Evolutionary conservation across 225 moss, liverwort and hornwort genomes (phyloP).

Genomic region (Bryoerythrophyllum caledonicum): DNA sequence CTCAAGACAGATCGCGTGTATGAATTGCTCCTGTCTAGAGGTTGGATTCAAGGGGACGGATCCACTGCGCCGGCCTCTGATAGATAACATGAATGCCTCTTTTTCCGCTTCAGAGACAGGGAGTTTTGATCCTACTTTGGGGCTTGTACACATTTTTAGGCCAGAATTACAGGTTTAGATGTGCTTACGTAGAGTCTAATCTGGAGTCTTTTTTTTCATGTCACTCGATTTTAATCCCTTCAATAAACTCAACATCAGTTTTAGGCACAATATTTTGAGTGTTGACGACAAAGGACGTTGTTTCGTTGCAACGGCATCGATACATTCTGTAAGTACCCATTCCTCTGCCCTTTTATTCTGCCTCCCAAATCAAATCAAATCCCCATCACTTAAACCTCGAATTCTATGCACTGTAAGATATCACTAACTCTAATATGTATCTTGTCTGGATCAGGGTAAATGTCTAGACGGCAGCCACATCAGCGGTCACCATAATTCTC

Average conservation of each 20-base stretch:
- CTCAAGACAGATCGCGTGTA: conserved; percentile 95
- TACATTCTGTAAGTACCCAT: neutral
- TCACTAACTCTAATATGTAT: neutral
- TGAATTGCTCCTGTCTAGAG: conserved; percentile 78
- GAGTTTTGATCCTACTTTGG: conserved; percentile 40
- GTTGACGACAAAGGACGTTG: neutral
- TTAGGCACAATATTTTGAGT: neutral
- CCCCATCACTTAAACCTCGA: too few relatives aligned
- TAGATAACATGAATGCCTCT: conserved; percentile 45
- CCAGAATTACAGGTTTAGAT: conserved; percentile 27
- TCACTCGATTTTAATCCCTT: conserved; percentile 30
- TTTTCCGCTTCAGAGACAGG: conserved; percentile 26
- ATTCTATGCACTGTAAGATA: neutral
- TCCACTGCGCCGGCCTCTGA: conserved; percentile 34
- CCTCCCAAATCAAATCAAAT: conserved; percentile 21
- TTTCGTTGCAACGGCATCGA: neutral
- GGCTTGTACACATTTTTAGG: conserved; percentile 41
- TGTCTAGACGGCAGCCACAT: neutral
- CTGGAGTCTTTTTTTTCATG: conserved; percentile 30
- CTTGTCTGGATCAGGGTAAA: neutral
- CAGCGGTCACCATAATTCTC: conserved; percentile 30
- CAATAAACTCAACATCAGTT: neutral
- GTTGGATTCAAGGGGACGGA: conserved; percentile 91
- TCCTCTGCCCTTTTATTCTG: conserved; percentile 27
- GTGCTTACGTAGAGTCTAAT: conserved; percentile 17